Evolutionary conservation across 169 alveolate genomes (phyloP), one percentile per base, ranked within the genome.

Genomic region (Toxoplasma gondii): DNA sequence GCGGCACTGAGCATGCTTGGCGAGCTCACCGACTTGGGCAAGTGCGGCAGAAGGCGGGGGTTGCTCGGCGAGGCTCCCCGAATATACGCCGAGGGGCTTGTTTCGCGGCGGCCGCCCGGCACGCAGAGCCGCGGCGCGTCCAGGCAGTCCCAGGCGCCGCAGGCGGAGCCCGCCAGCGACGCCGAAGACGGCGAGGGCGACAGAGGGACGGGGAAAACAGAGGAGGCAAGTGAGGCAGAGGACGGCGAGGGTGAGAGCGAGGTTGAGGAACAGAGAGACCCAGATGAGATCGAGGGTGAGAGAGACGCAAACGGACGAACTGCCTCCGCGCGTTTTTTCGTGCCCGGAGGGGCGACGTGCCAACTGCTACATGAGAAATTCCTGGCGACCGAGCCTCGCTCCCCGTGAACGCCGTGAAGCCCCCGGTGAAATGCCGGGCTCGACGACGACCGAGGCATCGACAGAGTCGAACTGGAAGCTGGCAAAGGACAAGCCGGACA

Each of bases 151-250:
- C 24, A 64, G 7, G 74, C 74, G 29, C 74, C 74, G 74, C 34
- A 64, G 74, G n/a, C 74, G n/a, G 29, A 27, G 74, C 74, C n/a
- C 5, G 22, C n/a, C 31, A 16, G n/a, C 9, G 90, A 43, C 5
- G 90, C 39, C 84, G 84, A n/a, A 17, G 43, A 31, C 39, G 43
- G 84, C 22, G 84, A n/a, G n/a, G 84, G 43, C 39, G 84, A 74
- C 17, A n/a, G 27, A 0, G 84, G n/a, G 84, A 17, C 2, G 44
- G 43, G 45, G 22, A n/a, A 17, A 36, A 44, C 29, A 64, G 64
- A 43, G 19, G 90, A 31, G 36, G 24, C 90, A 12, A 27, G 41
- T 0, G 53, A 44, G 12, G 90, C n/a, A 4, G 90, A 44, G 38
- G 69, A 31, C 38, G 34, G 43, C 38, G 39, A 17, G 49, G 88